Conservation (phyloP, 2,329 filamentous ascomycete genomes). For the Fusarium irregulare region DNA sequence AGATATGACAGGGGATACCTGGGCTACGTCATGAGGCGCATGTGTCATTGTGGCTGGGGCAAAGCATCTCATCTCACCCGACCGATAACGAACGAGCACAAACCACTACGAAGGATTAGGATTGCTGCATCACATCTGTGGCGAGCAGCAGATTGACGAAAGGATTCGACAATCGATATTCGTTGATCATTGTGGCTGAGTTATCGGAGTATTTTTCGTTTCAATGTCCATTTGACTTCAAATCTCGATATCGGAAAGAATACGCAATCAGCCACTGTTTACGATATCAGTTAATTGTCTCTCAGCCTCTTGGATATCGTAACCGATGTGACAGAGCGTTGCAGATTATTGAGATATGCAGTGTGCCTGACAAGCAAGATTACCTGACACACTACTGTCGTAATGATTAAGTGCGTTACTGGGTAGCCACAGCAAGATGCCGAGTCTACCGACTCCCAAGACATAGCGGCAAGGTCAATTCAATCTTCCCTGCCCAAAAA, state of each 20-base stretch:
- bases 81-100: not conserved
- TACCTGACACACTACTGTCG: conserved; percentile 35
- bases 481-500: conserved; percentile 10
- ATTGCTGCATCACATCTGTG: not conserved
- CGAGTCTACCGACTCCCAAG: conserved; percentile 39
- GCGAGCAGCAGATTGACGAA: conserved; percentile 17
- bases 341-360: conserved; percentile 9
- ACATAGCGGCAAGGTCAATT: conserved; percentile 19
- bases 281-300: not conserved
- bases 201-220: not conserved
- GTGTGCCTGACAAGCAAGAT: conserved; percentile 27
- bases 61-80: conserved; percentile 23
- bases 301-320: conserved; percentile 23
- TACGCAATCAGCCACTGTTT: not conserved
- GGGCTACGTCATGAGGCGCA: conserved; percentile 39
- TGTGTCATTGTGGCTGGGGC: conserved; percentile 23
- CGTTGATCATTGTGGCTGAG: conserved; percentile 33
- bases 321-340: not conserved
- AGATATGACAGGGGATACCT: not conserved
- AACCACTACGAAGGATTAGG: not conserved
- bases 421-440: conserved; percentile 22
- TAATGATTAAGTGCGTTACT: conserved; percentile 25
- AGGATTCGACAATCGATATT: conserved; percentile 9
- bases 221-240: conserved; percentile 1
- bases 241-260: conserved; percentile 24